These are phyloP conservation scores for Nitzschia sp. DNA, from an alignment of 108 stramenopile species.

Conservation along the genomic window DNA sequence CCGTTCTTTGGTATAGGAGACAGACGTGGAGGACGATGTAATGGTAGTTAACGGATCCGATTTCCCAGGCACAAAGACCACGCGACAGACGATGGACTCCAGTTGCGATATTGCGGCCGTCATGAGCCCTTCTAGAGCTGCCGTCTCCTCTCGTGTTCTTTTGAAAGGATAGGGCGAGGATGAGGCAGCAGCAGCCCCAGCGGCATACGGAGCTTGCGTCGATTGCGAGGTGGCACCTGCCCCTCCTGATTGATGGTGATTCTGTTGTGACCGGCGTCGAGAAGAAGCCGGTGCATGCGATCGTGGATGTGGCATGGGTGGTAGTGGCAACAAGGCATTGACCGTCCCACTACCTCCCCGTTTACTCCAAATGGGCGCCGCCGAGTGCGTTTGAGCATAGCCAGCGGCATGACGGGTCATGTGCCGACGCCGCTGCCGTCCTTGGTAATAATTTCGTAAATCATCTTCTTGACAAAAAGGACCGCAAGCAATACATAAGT, in stretches of 20 bases:
- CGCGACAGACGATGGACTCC: slow-evolving; percentile 67
- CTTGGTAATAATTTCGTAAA: slow-evolving; percentile 28
- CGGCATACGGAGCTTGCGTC: not conserved
- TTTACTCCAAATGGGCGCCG: not conserved
- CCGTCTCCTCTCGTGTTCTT: slow-evolving; percentile 42
- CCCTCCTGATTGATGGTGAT: no score
- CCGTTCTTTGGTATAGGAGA: slow-evolving; percentile 12
- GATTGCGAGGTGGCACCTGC: not conserved
- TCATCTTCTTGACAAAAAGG: slow-evolving; percentile 52
- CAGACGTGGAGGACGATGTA: not conserved
- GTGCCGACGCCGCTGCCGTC: slow-evolving; percentile 17
- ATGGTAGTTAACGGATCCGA: slow-evolving; percentile 37
- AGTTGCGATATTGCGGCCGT: slow-evolving; percentile 62
- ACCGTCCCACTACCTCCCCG: not conserved
- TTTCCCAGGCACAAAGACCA: slow-evolving; percentile 42
- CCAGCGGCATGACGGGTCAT: slow-evolving; percentile 1
- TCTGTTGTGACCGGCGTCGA: not conserved
- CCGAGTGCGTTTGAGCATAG: slow-evolving; percentile 3
- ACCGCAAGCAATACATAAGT: slow-evolving; percentile 56
- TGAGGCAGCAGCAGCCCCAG: not conserved
- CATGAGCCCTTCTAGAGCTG: slow-evolving; percentile 53
- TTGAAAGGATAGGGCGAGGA: slow-evolving; percentile 10
- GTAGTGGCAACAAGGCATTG: not conserved
- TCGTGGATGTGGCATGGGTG: slow-evolving; percentile 4
- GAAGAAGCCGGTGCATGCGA: not conserved